Conservation (phyloP, 2,329 filamentous ascomycete genomes). For the Cordyceps militaris region DNA sequence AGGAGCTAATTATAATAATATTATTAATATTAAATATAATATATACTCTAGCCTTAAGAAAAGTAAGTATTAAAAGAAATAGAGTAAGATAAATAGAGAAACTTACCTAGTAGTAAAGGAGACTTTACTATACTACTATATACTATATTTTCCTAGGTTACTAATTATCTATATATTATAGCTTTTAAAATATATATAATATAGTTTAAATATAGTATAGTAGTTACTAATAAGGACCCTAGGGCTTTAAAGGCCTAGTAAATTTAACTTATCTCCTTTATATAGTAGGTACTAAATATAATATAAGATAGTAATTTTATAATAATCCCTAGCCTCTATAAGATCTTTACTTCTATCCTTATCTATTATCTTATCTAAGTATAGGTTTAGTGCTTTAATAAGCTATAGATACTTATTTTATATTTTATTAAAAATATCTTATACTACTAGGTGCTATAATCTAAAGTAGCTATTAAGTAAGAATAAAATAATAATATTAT, state of each 20-base stretch:
- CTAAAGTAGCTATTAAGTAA: background rate
- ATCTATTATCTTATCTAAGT: background rate
- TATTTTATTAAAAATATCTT: background rate
- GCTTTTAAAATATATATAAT: background rate
- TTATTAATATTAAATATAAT: background rate
- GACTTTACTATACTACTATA: background rate
- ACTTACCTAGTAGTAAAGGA: background rate
- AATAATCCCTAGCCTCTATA: background rate
- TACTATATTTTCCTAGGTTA: background rate
- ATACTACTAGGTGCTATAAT: background rate
- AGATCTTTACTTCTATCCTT: background rate
- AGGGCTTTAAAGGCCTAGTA: background rate
- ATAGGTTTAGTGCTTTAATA: background rate
- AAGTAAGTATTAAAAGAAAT: background rate
- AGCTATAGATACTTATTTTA: background rate
- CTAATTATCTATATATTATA: background rate
- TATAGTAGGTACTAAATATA: background rate
- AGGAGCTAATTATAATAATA: background rate
- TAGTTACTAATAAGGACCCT: background rate
- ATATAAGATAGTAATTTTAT: background rate
- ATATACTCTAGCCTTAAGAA: background rate
- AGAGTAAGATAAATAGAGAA: background rate
- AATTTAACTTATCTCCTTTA: background rate
- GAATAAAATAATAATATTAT: background rate
- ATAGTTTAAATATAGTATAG: background rate